Base-by-base conservation (phyloP, 1,284 basidiomycete species). In the Moesziomyces sp. region DNA sequence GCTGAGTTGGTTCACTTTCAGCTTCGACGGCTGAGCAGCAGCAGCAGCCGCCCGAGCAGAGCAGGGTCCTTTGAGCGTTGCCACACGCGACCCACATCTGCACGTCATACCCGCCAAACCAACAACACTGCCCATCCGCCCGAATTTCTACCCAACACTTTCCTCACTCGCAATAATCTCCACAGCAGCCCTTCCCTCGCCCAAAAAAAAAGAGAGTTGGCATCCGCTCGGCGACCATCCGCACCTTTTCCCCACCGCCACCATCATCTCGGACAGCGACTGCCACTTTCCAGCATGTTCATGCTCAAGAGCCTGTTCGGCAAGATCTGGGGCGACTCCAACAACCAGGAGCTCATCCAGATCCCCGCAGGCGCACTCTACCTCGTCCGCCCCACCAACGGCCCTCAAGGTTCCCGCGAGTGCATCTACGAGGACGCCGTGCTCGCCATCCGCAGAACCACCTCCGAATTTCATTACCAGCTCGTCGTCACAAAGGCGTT, bases 381-480 rank as follows among this genome's bases (percentile, higher is more conserved):
- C 85, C 90, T 98, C 65, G 90, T 96, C 59, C 90, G 96, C 50
- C 92, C 93, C 43, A 93, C 93, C 43, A 93, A 92, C 64, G 92
- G 91, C 76, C 91, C 97, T 77, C 91, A 96, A 76, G 92, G 93
- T 43, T 92, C 92, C 13, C 87, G 94, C 78, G 96, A 98, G 87
- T 99, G 97, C 93, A 97, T 99, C 87, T 99, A 94, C 86, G 93
- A 94, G 78, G 94, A 97, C 80, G 95, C 95, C 9, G 94, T 97
- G 85, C 92, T 92, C 13, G 95, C 94, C 21, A 92, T 99, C 80
- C 90, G 97, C 62, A 90, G 95, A 23, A 88, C 86, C 18, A 89
- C 91, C 0, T 85, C 93, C 56, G 93, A 94, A 57, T 91, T 91
- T 86, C 91, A 96, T 82, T 99, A 96, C 83, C 74, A 98, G 85